Base-by-base conservation (phyloP, 2,329 filamentous ascomycete species). In the Tolypocladium guangdongense region DNA sequence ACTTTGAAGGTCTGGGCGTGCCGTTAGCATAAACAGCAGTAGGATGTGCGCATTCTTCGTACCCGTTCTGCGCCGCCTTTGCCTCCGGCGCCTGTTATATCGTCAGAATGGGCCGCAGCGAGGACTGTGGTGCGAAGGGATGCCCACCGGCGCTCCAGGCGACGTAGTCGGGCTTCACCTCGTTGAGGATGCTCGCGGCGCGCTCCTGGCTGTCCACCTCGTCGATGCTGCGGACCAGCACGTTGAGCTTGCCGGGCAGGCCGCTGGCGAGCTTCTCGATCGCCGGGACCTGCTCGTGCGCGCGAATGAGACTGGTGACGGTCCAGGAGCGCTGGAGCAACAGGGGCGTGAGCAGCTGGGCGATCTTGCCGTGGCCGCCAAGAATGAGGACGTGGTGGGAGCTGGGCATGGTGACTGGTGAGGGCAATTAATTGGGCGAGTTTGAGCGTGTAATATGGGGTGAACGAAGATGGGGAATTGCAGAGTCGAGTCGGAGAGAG, bases 291-390 rank as follows among this genome's bases (percentile, higher is more conserved):
- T 93, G 88, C 0, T 83, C 81, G n/a, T 81, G 73, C 58, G 83
- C 80, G 62, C 89, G 86, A 66, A 95, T 85, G 56, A 93, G 74
- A 66, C 84, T 88, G 55, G 86, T 90, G 52, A 95, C 86, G 59
- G 81, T 81, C 86, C 88, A 92, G 36, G 81, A 81, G 59, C 84
- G 82, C 50, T 82, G 76, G 43, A 93, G 81, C 8, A 95, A 82
- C 55, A 91, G 77, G 1, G 86, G 87, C 10, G 88, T 93, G 39
- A 93, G 78, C 45, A 85, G 72, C 55, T 88, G 81, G 59, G 88
- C 81, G 55, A 93, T 71, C 66, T 90, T 89, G 71, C 89, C 89
- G 72, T 91, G 88, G 62, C 88, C 89, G 63, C 88, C 88, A 57
- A 93, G 80, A 59, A 93, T 71, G 56, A 91, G 82, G 55, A 91